Base-by-base conservation (phyloP, 768 basidiomycete genomes). In the Hygrophoropsis aurantiaca region DNA sequence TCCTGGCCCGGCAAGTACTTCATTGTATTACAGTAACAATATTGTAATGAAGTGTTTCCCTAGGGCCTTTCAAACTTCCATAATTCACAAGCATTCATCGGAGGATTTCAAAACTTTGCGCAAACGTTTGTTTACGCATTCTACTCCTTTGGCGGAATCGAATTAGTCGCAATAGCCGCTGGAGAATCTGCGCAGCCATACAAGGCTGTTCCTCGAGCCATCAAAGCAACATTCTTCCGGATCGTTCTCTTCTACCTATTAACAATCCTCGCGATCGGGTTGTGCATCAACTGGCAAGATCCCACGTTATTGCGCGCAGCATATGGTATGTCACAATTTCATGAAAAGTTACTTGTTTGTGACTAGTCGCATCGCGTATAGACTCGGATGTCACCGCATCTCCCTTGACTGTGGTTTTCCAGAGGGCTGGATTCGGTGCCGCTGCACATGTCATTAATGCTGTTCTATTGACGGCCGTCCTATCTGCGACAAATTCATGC, bases 141-240 rank as follows among this genome's bases (percentile, higher is more conserved):
- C 50, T 89, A 81, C 65, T 84, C 83, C 7, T 83, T 78, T 60
- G 81, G 78, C 15, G 82, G 84, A 15, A 80, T 85, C 24, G 85
- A 86, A 54, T 74, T 89, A 9, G 84, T 87, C 34, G 79, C 83
- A 3, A 63, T 88, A 25, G 85, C 85, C n/a, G 85, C 85, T 9
- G 82, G 84, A 26, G 86, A 87, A 66, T 80, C 80, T 5, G 74
- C 73, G 38, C 74, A 74, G 53, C 85, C 85, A 1, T 72, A 82
- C 64, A 80, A 80, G 59, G 65, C 80, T 1, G 77, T 87, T 23
- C 84, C 84, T 3, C 66, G 72, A 0, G 85, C 86, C 1, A 76
- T 85, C 62, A 84, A 82, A 55, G 79, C 79, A 30, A 85, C 84
- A 0, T 85, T 86, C 66, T 72, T 82, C 68, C 75, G 83, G 27